A percentile compares a stretch with the other conserved stretches of the same genome.
Evolutionary conservation across 331 rosid genomes (phyloP).

Genomic region (Spiraea crenata): DNA sequence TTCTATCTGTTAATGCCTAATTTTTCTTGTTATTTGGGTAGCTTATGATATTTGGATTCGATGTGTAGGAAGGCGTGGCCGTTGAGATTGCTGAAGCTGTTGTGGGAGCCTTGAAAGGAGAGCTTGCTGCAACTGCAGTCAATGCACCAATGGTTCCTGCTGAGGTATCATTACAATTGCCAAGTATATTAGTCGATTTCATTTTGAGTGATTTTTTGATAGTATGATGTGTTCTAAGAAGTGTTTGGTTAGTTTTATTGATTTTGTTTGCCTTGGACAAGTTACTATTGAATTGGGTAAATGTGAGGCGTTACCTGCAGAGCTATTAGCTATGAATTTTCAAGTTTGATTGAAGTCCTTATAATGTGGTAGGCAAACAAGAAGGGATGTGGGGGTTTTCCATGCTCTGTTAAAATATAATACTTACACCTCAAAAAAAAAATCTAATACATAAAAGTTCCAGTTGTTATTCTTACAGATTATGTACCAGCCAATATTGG

Average conservation of each 20-base stretch:
- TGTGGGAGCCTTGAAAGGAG: constrained; percentile 76
- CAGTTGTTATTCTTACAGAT: neutral
- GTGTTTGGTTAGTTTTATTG: neutral
- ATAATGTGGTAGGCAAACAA: neutral
- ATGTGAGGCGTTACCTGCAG: neutral
- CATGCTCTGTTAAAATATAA: neutral
- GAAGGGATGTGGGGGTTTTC: neutral
- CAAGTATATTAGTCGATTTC: neutral
- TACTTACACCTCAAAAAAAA: too few species aligned
- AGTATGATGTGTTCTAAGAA: neutral
- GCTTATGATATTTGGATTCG: constrained; percentile 27
- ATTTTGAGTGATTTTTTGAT: neutral
- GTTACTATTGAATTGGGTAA: neutral
- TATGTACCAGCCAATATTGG: neutral
- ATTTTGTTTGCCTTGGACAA: neutral
- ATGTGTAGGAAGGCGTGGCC: constrained; percentile 84
- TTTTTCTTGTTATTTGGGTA: neutral
- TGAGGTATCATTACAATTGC: constrained; percentile 44
- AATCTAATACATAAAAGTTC: neutral
- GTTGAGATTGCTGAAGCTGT: constrained; percentile 96
- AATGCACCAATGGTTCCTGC: constrained; percentile 96
- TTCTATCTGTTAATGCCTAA: neutral
- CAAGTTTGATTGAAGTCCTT: neutral
- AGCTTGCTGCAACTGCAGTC: constrained; percentile 90
- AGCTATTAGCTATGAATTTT: neutral